phyloP scores from a whole-genome alignment of 148 eudicot genomes.

The Camellia japonica region DNA sequence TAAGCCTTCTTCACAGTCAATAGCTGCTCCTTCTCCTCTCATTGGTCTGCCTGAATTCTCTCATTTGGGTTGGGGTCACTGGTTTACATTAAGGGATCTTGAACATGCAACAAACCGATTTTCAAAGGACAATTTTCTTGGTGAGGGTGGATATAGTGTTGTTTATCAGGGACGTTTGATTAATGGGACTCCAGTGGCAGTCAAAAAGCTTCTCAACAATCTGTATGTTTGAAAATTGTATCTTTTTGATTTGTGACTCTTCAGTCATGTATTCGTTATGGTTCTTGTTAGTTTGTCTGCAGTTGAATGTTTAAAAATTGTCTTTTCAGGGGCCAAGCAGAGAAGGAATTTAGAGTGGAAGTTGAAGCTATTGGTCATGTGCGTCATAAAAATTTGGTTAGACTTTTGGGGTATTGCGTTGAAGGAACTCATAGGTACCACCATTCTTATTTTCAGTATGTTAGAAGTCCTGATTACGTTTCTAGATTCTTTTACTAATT shows the following conservation, averaged over 20 bases:
- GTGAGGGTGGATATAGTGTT: constrained; percentile 80
- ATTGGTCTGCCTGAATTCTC: constrained; percentile 66
- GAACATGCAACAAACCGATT: constrained; percentile 63
- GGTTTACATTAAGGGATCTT: constrained; percentile 75
- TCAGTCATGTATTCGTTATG: not conserved
- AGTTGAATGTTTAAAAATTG: constrained; percentile 12
- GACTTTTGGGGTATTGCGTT: constrained; percentile 65
- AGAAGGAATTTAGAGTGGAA: constrained; percentile 72
- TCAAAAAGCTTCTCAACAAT: constrained; percentile 64
- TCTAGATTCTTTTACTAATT: not conserved
- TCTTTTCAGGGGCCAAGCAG: constrained; percentile 57
- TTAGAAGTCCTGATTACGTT: not conserved
- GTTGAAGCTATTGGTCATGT: constrained; percentile 79
- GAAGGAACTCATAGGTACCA: constrained; percentile 73
- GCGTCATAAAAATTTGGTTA: constrained; percentile 65
- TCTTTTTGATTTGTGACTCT: constrained; percentile 3
- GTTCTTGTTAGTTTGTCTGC: not conserved
- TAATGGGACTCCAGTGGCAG: constrained; percentile 63
- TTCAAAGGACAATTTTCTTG: constrained; percentile 67
- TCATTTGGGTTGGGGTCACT: constrained; percentile 83
- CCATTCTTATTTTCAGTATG: not conserved
- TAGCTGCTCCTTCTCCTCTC: constrained; percentile 70
- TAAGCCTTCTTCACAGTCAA: constrained; percentile 55
- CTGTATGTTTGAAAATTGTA: constrained; percentile 37
- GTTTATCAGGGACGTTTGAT: constrained; percentile 62